These are phyloP conservation scores for Brassica balearica DNA, from an alignment of 441 rosid genomes.

Conservation along the genomic window DNA sequence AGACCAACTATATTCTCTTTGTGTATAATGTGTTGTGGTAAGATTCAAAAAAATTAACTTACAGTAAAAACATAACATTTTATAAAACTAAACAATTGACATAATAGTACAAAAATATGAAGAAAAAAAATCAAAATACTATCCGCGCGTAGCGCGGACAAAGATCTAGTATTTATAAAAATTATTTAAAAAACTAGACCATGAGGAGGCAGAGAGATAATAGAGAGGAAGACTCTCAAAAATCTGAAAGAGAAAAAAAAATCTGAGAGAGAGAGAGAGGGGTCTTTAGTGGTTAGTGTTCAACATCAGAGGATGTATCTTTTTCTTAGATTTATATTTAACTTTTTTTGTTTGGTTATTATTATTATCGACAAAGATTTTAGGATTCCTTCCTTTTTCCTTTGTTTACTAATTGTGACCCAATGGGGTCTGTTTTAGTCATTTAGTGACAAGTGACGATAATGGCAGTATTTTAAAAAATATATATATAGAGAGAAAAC, in stretches of 20 bases:
- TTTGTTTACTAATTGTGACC: conserved; percentile 29
- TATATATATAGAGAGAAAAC: not conserved
- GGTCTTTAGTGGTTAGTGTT: conserved; percentile 35
- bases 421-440: conserved; percentile 31
- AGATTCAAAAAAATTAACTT: no score
- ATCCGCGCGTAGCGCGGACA: no score
- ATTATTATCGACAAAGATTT: conserved; percentile 13
- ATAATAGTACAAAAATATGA: no score
- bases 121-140: no score
- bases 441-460: conserved; percentile 33
- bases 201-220: conserved; percentile 20
- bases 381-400: conserved; percentile 23
- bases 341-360: not conserved
- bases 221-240: not conserved
- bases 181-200: conserved; percentile 27
- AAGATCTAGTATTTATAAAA: not conserved
- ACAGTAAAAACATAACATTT: no score
- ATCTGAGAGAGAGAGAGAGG: not conserved
- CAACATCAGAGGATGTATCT: conserved; percentile 34
- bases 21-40: no score
- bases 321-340: not conserved
- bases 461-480: conserved; percentile 11
- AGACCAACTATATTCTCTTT: no score
- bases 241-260: conserved; percentile 7
- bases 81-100: no score